Base-by-base conservation (phyloP, 2,329 filamentous ascomycete genomes). In the Tolypocladium cylindrosporum region DNA sequence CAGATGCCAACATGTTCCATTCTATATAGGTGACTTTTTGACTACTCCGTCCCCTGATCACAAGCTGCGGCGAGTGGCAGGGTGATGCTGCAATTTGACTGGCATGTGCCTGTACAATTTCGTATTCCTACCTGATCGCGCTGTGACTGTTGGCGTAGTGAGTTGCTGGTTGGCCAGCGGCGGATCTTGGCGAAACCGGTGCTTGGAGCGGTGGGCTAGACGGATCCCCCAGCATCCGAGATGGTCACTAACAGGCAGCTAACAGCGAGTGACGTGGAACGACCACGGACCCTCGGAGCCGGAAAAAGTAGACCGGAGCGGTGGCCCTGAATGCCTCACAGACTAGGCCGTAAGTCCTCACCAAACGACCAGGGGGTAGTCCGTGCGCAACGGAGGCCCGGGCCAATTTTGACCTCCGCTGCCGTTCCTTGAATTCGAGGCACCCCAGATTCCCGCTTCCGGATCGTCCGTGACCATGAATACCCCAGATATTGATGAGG, bases 331-430 rank as follows among this genome's bases (percentile, higher is more conserved):
- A 16, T 50, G 48, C 48, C 48, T 51, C 27, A 16, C 45, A 51
- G 34, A 36, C 43, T 14, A 48, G 43, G 43, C 43, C 14, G 19
- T 5, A 4, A 10, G 16, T 7, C 1, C 42, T 45, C 42, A n/a
- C 42, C 27, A 31, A 31, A 31, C 27, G 31, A 34, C 31, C 31
- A 34, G 31, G 31, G 7, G 31, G 24, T 27, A 3, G 43, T 19
- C 45, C 27, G 45, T 50, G 45, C 56, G 59, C 54, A 59, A 57
- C 69, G 69, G 69, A 71, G 61, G 55, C 56, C 58, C 69, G 69
- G 69, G 50, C 59, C 64, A 67, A 70, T 65, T 66, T 57, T 60
- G 40, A 34, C 43, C 55, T 65, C 66, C 65, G 67, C 54, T 56
- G 63, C 48, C 31, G 48, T 13, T 36, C 48, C 27, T n/a, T 19